Evolutionary conservation across 1,284 basidiomycete species (phyloP), one percentile per base, ranked within the genome.

Genomic region (Ceratorhiza oryzae-sativae): DNA sequence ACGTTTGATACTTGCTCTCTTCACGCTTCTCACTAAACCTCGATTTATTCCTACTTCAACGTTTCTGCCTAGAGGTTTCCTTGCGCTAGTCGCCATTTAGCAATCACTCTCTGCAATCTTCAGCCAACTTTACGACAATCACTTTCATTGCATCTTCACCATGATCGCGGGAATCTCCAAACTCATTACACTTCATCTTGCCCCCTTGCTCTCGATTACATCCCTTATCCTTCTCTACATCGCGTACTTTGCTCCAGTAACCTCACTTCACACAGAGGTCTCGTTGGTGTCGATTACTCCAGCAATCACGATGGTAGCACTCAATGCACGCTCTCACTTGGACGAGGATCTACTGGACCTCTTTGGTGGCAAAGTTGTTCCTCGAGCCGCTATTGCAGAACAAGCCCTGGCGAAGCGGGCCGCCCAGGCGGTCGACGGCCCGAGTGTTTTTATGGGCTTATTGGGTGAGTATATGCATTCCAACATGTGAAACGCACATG

Each of bases 111-210:
- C 56, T 68, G 41, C 41, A 41, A 34, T 51, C 25, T 58, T 56
- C 23, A 46, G 15, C 58, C 10, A 60, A 12, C 27, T 41, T 70
- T 30, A 67, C 48, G 23, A 53, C 34, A 20, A 39, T 8, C 41
- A 48, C 53, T 9, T 42, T 67, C 63, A 63, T 36, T 49, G 20
- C 15, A 32, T 39, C 15, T 18, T 63, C 79, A 85, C 74, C 77
- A 91, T 90, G 89, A 88, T 92, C 77, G 82, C 87, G 74, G 85
- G 86, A 76, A 83, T 92, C 61, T 88, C 90, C 13, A 91, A 88
- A 83, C 85, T 86, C 68, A 83, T 87, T 77, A 88, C 85, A 60
- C 82, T 90, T 72, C 91, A 90, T 77, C 84, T 92, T 71, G 84
- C 90, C 1, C 90, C 90, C 30, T 30, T 91, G 9, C 80, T 92